Evolutionary conservation across 164 flowering plant genomes (phyloP).

Genomic region (Cinnamomum chago): DNA sequence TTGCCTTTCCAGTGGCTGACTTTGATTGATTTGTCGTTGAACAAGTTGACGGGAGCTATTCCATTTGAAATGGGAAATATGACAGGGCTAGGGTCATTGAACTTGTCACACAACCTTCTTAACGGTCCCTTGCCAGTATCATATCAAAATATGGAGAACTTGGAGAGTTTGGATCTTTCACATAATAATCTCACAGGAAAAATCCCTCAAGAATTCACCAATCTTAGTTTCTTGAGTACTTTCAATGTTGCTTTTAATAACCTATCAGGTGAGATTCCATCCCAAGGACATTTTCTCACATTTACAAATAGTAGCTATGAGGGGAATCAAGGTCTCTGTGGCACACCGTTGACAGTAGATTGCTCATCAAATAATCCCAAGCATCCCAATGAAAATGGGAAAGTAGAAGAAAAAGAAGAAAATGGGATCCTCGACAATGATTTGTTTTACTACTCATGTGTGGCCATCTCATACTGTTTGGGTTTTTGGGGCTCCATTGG

Average conservation of each 20-base stretch:
- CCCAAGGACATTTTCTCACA: background rate
- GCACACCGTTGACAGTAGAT: no score
- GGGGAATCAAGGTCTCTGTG: conserved; percentile 7
- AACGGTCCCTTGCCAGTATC: background rate
- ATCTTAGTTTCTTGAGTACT: background rate
- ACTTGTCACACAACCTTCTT: conserved; percentile 7
- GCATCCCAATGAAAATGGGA: no score
- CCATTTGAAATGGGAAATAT: conserved; percentile 1
- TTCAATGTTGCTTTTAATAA: conserved; percentile 3
- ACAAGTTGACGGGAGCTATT: conserved; percentile 2
- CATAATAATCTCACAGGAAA: background rate
- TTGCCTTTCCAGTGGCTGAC: background rate
- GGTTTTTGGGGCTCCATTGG: conserved; percentile 1
- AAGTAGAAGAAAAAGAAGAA: background rate
- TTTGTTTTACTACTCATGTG: conserved; percentile 1
- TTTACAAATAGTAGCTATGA: background rate
- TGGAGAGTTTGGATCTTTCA: conserved; percentile 3
- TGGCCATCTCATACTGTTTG: background rate
- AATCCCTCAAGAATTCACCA: background rate
- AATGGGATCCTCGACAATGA: background rate
- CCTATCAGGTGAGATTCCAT: background rate
- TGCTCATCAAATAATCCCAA: background rate
- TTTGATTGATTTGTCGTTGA: background rate
- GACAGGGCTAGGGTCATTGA: background rate
- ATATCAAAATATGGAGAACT: background rate